Percentiles rank a stretch among this genome's conserved stretches.
Conservation (phyloP, 495 filamentous ascomycete genomes). For the Hypomontagnella submonticulosa region DNA sequence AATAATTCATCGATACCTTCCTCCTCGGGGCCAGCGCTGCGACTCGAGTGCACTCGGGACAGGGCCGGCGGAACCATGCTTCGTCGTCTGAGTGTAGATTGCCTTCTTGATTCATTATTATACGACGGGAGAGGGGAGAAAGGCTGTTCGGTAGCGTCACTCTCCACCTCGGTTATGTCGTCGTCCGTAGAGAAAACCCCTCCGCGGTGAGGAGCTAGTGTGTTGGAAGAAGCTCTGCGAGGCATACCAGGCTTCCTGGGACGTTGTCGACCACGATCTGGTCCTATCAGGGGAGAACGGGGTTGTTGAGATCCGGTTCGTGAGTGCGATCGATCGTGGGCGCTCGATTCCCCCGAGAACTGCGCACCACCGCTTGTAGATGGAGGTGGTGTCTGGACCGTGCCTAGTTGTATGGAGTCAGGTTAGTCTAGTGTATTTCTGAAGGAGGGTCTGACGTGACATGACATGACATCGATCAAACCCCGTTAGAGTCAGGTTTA, state of each 20-base stretch:
- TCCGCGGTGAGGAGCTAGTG: constrained; percentile 77
- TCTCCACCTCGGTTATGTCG: constrained; percentile 83
- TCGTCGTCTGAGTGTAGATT: constrained; percentile 75
- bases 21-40: constrained; percentile 59
- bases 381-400: constrained; percentile 50
- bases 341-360: constrained; percentile 45
- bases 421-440: constrained; percentile 32
- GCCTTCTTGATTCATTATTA: constrained; percentile 41
- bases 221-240: constrained; percentile 78
- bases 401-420: constrained; percentile 43
- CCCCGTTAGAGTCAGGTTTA: constrained; percentile 6
- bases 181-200: constrained; percentile 96
- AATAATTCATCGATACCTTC: constrained; percentile 55
- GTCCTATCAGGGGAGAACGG: constrained; percentile 65
- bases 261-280: constrained; percentile 66
- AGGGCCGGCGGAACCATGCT: constrained; percentile 68
- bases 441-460: constrained; percentile 15
- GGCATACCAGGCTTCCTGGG: constrained; percentile 77
- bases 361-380: constrained; percentile 31
- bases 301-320: constrained; percentile 42
- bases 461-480: constrained; percentile 26
- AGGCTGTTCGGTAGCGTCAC: constrained; percentile 52
- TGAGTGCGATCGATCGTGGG: constrained; percentile 49
- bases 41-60: constrained; percentile 65
- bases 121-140: constrained; percentile 45